Conservation (phyloP, 2,329 filamentous ascomycete genomes). For the Aspergillus quadrilineatus region DNA sequence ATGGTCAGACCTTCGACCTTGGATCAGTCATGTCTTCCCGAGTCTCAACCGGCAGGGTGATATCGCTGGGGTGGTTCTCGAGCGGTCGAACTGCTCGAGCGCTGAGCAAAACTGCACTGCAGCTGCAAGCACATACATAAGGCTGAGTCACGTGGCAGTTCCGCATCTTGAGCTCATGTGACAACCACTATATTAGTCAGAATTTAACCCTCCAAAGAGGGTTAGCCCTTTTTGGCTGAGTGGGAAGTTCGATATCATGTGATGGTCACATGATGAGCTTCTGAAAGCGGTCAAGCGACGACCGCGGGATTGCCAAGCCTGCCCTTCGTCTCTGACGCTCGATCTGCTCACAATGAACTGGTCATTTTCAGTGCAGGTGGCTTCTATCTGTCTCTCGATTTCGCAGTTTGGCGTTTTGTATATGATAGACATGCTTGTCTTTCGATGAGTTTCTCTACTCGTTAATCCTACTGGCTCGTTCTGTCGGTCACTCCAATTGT, state of each 20-base stretch:
- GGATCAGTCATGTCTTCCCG: no score
- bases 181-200: no score
- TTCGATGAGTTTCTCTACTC: not conserved
- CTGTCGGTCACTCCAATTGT: not conserved
- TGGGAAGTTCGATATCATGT: no score
- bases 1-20: no score
- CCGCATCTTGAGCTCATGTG: not conserved
- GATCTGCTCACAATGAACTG: not conserved
- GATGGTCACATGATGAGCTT: slow-evolving; percentile 1
- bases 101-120: not conserved
- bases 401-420: not conserved
- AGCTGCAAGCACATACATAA: not conserved
- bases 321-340: not conserved
- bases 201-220: no score
- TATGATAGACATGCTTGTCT: not conserved
- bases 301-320: not conserved
- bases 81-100: not conserved
- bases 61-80: no score
- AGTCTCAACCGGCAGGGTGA: no score
- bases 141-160: slow-evolving; percentile 8
- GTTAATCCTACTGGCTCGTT: not conserved
- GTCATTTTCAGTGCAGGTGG: not conserved
- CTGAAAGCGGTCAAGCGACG: not conserved
- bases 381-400: not conserved
- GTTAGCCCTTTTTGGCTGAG: no score